Evolutionary conservation across 495 filamentous ascomycete species (phyloP).

Genomic region (Emericellopsis terricola): DNA sequence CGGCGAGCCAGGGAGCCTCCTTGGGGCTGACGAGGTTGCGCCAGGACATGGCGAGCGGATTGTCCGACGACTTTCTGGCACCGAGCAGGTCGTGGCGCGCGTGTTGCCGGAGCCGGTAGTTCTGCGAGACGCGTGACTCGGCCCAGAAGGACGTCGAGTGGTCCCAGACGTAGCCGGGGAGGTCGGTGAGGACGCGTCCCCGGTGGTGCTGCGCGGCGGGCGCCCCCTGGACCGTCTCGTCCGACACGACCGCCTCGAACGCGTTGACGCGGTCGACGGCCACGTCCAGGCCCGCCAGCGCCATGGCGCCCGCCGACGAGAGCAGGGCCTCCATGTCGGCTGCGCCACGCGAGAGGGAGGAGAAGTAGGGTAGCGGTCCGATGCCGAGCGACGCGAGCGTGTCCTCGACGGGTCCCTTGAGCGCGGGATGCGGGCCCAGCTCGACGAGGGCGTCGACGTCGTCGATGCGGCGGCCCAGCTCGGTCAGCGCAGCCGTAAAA

Average conservation of each 20-base stretch:
- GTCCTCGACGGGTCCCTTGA: conserved; percentile 30
- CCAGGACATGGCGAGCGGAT: conserved; percentile 24
- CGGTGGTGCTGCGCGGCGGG: neutral
- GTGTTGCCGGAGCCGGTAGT: conserved; percentile 20
- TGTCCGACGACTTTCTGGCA: conserved; percentile 11
- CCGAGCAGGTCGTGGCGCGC: conserved; percentile 28
- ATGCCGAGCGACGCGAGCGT: conserved; percentile 13
- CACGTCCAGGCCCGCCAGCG: conserved; percentile 13
- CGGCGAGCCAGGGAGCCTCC: conserved; percentile 28
- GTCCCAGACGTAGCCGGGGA: conserved; percentile 22
- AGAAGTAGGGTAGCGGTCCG: conserved; percentile 7
- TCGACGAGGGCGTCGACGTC: conserved; percentile 19
- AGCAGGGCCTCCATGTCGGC: conserved; percentile 8
- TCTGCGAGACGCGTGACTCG: conserved; percentile 18
- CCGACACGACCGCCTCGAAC: neutral
- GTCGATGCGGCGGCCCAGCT: conserved; percentile 1
- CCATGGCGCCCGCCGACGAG: conserved; percentile 9
- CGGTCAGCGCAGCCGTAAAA: conserved; percentile 11
- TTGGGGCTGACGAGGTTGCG: conserved; percentile 19
- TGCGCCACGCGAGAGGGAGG: conserved; percentile 9
- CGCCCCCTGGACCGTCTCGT: too few species aligned
- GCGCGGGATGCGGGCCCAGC: conserved; percentile 37
- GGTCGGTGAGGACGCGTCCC: conserved; percentile 9
- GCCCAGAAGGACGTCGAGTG: conserved; percentile 19
- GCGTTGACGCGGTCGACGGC: conserved; percentile 18